These are phyloP conservation scores for Helicostylum pulchrum DNA, from an alignment of 192 early-diverging fungal genomes.

Conservation along the genomic window DNA sequence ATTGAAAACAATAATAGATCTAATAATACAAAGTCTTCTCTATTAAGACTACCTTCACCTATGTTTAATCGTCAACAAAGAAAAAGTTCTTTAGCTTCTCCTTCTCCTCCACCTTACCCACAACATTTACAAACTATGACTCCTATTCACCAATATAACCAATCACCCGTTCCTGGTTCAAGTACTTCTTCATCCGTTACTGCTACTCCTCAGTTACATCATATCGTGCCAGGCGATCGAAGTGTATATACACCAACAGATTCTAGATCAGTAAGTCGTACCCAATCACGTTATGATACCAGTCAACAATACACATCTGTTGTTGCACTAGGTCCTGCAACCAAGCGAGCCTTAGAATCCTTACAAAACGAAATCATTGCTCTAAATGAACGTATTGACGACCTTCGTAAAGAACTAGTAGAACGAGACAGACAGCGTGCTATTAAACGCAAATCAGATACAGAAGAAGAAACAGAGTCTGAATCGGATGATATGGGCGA, in stretches of 20 bases:
- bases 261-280: slow-evolving; percentile 8
- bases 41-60: slow-evolving; percentile 1
- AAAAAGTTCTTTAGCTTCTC: slow-evolving; percentile 1
- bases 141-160: neutral
- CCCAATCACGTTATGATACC: neutral
- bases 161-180: slow-evolving; percentile 5
- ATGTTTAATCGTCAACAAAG: neutral
- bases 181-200: slow-evolving; percentile 13
- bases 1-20: slow-evolving; percentile 3
- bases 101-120: neutral
- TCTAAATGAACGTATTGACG: slow-evolving; percentile 38
- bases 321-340: slow-evolving; percentile 27
- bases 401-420: slow-evolving; percentile 30
- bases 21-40: neutral
- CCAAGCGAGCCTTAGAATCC: slow-evolving; percentile 34
- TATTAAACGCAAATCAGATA: neutral
- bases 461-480: neutral
- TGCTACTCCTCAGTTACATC: slow-evolving; percentile 1
- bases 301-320: neutral
- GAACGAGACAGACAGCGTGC: slow-evolving; percentile 13
- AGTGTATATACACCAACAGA: neutral
- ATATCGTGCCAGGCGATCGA: neutral
- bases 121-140: neutral
- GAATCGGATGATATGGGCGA: slow-evolving; percentile 15
- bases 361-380: slow-evolving; percentile 35